phyloP scores from a whole-genome alignment of 1,284 basidiomycete genomes.

The Cerrena zonata region DNA sequence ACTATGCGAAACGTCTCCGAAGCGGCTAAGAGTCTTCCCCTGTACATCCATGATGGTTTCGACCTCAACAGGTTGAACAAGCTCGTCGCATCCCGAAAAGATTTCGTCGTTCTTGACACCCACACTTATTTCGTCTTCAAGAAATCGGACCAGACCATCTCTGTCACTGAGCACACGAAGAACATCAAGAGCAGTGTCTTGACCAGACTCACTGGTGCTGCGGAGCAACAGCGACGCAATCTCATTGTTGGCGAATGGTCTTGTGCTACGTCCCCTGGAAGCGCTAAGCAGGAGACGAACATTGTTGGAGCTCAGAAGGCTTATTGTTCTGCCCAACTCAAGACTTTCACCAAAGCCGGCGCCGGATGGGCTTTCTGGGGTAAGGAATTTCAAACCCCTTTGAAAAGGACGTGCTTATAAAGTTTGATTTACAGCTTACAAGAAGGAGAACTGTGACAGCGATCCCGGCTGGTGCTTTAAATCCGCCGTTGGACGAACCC shows the following conservation, averaged over 20 bases:
- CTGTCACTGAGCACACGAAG: constrained; percentile 44
- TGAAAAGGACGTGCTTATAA: not conserved
- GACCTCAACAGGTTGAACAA: constrained; percentile 51
- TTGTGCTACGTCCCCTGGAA: constrained; percentile 59
- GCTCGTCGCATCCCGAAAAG: constrained; percentile 49
- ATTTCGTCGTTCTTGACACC: constrained; percentile 74
- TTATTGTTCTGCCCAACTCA: constrained; percentile 62
- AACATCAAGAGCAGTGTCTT: constrained; percentile 43
- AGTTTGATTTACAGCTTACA: constrained; percentile 37
- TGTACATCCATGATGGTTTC: constrained; percentile 77
- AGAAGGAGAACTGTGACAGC: constrained; percentile 52
- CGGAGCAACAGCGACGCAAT: constrained; percentile 45
- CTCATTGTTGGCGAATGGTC: constrained; percentile 71
- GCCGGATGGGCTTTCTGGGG: constrained; percentile 76
- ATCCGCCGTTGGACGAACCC: constrained; percentile 47
- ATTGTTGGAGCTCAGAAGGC: constrained; percentile 40
- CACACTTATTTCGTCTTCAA: constrained; percentile 73
- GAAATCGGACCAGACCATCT: constrained; percentile 37
- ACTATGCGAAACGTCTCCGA: constrained; percentile 46
- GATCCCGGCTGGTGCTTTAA: constrained; percentile 69
- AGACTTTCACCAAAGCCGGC: constrained; percentile 53
- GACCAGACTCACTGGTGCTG: constrained; percentile 34
- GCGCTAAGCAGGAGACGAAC: constrained; percentile 45
- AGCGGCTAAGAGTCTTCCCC: constrained; percentile 46
- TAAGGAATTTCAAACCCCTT: constrained; percentile 31